Percentiles rank a stretch among this genome's conserved stretches.
Conservation (phyloP, 2,329 filamentous ascomycete species). For the Tolypocladium album region DNA sequence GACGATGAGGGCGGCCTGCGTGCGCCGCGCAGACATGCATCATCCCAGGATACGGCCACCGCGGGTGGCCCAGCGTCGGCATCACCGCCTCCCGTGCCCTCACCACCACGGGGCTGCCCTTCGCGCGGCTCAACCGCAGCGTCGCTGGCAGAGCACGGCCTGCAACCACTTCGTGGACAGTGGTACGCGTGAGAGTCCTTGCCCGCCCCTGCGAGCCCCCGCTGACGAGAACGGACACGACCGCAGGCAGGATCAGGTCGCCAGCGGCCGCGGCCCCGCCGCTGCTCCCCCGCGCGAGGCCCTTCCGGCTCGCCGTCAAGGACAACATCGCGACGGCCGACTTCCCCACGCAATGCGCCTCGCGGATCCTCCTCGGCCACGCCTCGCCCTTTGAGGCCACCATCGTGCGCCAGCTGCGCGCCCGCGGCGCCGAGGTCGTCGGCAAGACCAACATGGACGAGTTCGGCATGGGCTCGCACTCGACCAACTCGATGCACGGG, state of each 20-base stretch:
- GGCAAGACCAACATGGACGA: slow-evolving; percentile 93
- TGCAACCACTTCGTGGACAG: slow-evolving; percentile 25
- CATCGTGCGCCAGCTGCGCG: slow-evolving; percentile 57
- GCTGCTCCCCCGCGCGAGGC: slow-evolving; percentile 10
- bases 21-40: slow-evolving; percentile 9
- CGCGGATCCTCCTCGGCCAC: slow-evolving; percentile 60
- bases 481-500: slow-evolving; percentile 57
- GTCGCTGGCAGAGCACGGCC: slow-evolving; percentile 15
- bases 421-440: slow-evolving; percentile 50
- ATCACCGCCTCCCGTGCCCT: background rate
- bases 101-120: background rate
- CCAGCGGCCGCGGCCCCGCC: slow-evolving; percentile 5
- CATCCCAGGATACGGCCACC: background rate
- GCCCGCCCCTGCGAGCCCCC: background rate
- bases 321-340: slow-evolving; percentile 63
- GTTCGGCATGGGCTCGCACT: slow-evolving; percentile 91
- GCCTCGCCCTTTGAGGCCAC: slow-evolving; percentile 73
- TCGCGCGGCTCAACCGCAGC: slow-evolving; percentile 2
- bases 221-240: background rate
- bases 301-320: slow-evolving; percentile 52
- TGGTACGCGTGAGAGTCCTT: slow-evolving; percentile 11
- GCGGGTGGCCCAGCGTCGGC: background rate
- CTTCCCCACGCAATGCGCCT: slow-evolving; percentile 74
- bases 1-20: slow-evolving; percentile 20
- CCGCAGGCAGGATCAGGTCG: slow-evolving; percentile 1